Evolutionary conservation across 208 protist species (phyloP).

Genomic region (Herpetomonas muscarum): DNA sequence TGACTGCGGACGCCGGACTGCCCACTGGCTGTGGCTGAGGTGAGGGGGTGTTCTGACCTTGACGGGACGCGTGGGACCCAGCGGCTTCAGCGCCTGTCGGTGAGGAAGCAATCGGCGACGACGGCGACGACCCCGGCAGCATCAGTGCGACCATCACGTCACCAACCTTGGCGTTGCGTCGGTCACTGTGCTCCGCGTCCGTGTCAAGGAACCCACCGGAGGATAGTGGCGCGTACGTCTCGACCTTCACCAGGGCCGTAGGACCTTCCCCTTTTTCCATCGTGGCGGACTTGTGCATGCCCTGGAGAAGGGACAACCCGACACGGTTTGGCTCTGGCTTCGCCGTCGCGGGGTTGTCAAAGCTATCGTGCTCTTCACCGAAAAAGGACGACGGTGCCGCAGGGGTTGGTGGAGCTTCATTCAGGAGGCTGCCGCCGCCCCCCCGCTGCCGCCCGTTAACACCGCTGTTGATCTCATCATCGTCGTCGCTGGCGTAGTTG

Average conservation of each 20-base stretch:
- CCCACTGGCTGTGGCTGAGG: too few species aligned
- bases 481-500: constrained; percentile 39
- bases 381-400: background rate
- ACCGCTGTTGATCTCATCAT: constrained; percentile 17
- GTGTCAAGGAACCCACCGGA: constrained; percentile 74
- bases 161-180: constrained; percentile 27
- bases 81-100: background rate
- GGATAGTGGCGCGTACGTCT: constrained; percentile 72
- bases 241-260: constrained; percentile 25
- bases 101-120: background rate
- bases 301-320: constrained; percentile 38
- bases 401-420: background rate
- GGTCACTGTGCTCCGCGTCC: constrained; percentile 13
- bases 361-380: background rate
- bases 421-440: background rate
- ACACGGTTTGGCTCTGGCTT: constrained; percentile 14
- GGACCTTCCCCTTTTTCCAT: background rate
- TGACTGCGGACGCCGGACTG: too few species aligned
- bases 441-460: background rate
- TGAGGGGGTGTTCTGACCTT: background rate
- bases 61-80: background rate
- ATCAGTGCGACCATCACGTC: constrained; percentile 28
- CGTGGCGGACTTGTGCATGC: constrained; percentile 34
- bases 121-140: background rate
- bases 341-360: background rate